Conservation (phyloP, 768 basidiomycete species). For the Russula brevipes region DNA sequence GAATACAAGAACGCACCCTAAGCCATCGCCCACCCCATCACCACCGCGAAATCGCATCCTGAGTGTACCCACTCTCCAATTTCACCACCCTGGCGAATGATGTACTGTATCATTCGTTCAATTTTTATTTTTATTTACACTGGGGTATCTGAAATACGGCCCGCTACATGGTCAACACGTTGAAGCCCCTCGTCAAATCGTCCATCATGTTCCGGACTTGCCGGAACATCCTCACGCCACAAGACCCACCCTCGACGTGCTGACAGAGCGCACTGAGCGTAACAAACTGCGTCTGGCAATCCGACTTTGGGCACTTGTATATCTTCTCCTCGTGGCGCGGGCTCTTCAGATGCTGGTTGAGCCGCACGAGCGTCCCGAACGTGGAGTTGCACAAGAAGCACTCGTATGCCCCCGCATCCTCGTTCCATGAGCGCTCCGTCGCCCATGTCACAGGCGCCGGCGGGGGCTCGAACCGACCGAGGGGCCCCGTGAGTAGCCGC, state of each 20-base stretch:
- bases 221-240: slow-evolving; percentile 15
- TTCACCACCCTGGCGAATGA: too few species aligned
- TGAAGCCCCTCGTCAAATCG: slow-evolving; percentile 5
- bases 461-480: not conserved
- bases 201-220: slow-evolving; percentile 14
- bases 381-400: slow-evolving; percentile 55
- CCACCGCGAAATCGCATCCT: too few species aligned
- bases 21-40: too few species aligned
- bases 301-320: slow-evolving; percentile 11
- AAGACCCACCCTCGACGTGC: slow-evolving; percentile 14
- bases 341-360: slow-evolving; percentile 63
- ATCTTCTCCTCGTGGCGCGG: slow-evolving; percentile 32
- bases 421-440: slow-evolving; percentile 40
- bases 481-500: not conserved
- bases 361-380: slow-evolving; percentile 38
- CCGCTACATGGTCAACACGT: not conserved
- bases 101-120: too few species aligned
- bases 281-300: slow-evolving; percentile 6
- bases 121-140: too few species aligned
- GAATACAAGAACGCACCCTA: too few species aligned
- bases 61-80: too few species aligned
- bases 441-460: slow-evolving; percentile 26
- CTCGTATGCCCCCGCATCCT: slow-evolving; percentile 41
- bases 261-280: slow-evolving; percentile 15
- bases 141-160: too few species aligned